Base-by-base conservation (phyloP, 192 early-diverging fungal species). In the Helicostylum pulchrum region DNA sequence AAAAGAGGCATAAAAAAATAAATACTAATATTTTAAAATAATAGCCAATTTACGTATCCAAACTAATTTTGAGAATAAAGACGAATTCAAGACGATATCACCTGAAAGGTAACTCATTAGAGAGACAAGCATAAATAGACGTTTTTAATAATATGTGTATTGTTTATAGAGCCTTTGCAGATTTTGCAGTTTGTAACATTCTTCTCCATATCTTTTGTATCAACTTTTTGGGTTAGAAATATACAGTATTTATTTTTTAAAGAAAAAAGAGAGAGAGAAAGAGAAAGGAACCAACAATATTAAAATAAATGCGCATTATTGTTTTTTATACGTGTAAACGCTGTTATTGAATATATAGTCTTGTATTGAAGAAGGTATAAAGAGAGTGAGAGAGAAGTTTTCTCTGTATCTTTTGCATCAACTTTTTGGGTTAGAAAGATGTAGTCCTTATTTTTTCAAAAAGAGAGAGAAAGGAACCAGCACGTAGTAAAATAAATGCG, bases 41-140 rank as follows among this genome's bases (percentile, higher is more conserved):
- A 21, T 19, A 92, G 94, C 90, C 57, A 94, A 93, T 76, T 82
- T 99, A 65, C 86, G 97, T 55, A 97, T 97, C 49, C 95, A 96
- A 66, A 87, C 90, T 52, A 95, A 97, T 75, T 83, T 88, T 5
- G 69, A 85, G 60, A 98, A 97, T 73, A 75, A 73, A 5, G 65
- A 75, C 52, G 84, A 87, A 59, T 91, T 91, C 52, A 72, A 79
- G 43, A 80, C 83, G 5, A 82, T 89, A 36, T 84, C 88, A 39
- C 86, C 90, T 14, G 94, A 99, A 75, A 82, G 90, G 87, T 93
- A 80, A 39, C 4, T 11, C 47, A 8, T 42, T 32, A 42, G 61
- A 26, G 30, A 2, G 26, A 26, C 2, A 59, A 11, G 9, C 23
- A 55, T 11, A 10, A 12, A 19, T 15, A 12, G 15, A 17, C 12